Evolutionary conservation across 129 eudicot genomes (phyloP), one percentile per base, ranked within the genome.

Genomic region (Pulicaria dysenterica): DNA sequence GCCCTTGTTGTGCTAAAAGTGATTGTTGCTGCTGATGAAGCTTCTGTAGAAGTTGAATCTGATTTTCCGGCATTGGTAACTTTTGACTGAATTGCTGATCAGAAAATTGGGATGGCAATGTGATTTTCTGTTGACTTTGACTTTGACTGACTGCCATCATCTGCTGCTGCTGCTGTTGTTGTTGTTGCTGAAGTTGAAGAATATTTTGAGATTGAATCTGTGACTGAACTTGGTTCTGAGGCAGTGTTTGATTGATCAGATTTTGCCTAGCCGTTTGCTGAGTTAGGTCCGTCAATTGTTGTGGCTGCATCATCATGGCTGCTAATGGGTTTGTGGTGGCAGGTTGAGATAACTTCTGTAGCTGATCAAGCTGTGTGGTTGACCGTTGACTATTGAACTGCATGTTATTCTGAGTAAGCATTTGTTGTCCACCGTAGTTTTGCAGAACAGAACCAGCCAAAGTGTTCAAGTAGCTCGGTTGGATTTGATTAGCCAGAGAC

Each of bases 21-120:
- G 96, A 77, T 66, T 87, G 98, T 51, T 87, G 96, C 50, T 93
- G 98, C 69, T 85, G 92, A 66, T 84, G 93, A 77, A 87, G 88
- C 81, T 90, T 93, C 77, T 90, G 96, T 42, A 92, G 85, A 62
- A 89, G 72, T 84, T 90, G 95, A 37, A 87, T 74, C 77, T 87
- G 96, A 60, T 77, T 87, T 15, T 89, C 95, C 1, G 96, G 73
- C 69, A 81, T 60, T 49, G 80, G 89, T 47, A 71, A 61, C 66
- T 88, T 87, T 74, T 84, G 95, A 80, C 74, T 78, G 36, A 73
- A 12, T 67, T 74, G 92, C 60, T 72, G 88, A 76, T 86, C 89
- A 3, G 77, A 44, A n/a, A 77, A 67, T 64, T 84, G 95, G 44
- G 86, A 50, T 39, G 59, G 73, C 84, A 82, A 63, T 50, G 58